These are phyloP conservation scores for Acrodontium crateriforme DNA, from an alignment of 2,329 filamentous ascomycete species.

Conservation along the genomic window DNA sequence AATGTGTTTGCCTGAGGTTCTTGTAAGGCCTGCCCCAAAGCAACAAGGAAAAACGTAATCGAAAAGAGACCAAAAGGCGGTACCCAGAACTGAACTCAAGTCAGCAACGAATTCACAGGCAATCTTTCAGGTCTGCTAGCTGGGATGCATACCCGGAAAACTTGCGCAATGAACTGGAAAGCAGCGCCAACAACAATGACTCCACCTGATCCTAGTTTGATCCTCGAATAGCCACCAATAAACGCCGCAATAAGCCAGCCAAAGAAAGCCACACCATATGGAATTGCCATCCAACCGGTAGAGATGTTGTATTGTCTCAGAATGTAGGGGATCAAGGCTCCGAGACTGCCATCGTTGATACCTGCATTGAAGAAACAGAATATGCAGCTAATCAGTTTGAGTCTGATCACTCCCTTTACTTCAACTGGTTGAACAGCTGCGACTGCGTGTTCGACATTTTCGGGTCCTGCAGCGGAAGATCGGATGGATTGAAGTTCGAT, in stretches of 20 bases:
- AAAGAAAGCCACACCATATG: constrained; percentile 43
- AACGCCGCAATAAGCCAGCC: constrained; percentile 48
- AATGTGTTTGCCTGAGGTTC: constrained; percentile 52
- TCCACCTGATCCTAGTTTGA: constrained; percentile 41
- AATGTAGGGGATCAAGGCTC: constrained; percentile 49
- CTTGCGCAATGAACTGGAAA: constrained; percentile 41
- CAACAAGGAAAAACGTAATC: constrained; percentile 44
- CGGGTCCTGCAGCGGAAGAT: constrained; percentile 1
- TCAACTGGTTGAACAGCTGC: constrained; percentile 2
- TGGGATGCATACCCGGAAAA: no score
- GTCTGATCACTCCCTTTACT: not conserved
- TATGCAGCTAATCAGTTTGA: constrained; percentile 43
- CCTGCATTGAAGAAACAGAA: constrained; percentile 54
- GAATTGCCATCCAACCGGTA: constrained; percentile 28
- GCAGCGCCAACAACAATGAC: constrained; percentile 43
- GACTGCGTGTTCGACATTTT: no score
- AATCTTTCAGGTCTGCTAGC: no score
- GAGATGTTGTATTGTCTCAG: no score
- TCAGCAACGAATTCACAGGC: no score
- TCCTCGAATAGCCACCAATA: constrained; percentile 40
- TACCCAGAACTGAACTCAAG: constrained; percentile 40
- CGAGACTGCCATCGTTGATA: constrained; percentile 50
- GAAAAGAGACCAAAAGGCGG: constrained; percentile 45
- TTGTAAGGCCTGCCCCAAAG: constrained; percentile 48
- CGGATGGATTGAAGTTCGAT: constrained; percentile 1